Evolutionary conservation across 257 asterid genomes (phyloP).

Genomic region (Ligustrum vulgare): DNA sequence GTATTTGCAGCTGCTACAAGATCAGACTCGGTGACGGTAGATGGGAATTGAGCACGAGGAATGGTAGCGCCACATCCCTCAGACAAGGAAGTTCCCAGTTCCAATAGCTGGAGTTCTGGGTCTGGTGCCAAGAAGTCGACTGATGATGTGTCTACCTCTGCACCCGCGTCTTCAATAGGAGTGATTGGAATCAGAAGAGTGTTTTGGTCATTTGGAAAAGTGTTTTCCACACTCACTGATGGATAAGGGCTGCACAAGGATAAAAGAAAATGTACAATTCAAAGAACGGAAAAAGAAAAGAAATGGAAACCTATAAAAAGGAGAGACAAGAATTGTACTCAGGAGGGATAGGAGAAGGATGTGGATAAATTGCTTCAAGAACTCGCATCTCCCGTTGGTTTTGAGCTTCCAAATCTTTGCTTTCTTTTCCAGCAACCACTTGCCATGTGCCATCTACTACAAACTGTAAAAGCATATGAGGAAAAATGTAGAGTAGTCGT

Average conservation of each 20-base stretch:
- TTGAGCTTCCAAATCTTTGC: slow-evolving; percentile 42
- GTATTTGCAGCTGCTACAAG: slow-evolving; percentile 35
- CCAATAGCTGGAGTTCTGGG: background rate
- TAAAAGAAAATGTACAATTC: background rate
- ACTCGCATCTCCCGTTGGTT: slow-evolving; percentile 49
- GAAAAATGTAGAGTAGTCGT: background rate
- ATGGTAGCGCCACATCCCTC: background rate
- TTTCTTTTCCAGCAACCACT: slow-evolving; percentile 65
- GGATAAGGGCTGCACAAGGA: slow-evolving; percentile 43
- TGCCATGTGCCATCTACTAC: slow-evolving; percentile 41
- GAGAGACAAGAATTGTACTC: slow-evolving; percentile 33
- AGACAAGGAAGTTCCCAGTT: background rate
- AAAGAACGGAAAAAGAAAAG: background rate
- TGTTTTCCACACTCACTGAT: slow-evolving; percentile 20
- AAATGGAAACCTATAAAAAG: background rate
- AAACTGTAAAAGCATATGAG: slow-evolving; percentile 38
- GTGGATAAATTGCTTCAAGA: slow-evolving; percentile 68
- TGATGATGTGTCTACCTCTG: slow-evolving; percentile 18
- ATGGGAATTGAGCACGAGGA: slow-evolving; percentile 7
- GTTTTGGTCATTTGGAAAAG: slow-evolving; percentile 28
- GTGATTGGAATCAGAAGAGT: slow-evolving; percentile 50
- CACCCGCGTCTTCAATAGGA: slow-evolving; percentile 65
- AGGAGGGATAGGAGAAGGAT: slow-evolving; percentile 61
- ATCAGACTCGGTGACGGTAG: slow-evolving; percentile 34
- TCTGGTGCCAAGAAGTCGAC: slow-evolving; percentile 15